A percentile compares a stretch with the other conserved stretches of the same genome.
Conservation (phyloP, 768 basidiomycete species). For the Phylloporus arenicola region DNA sequence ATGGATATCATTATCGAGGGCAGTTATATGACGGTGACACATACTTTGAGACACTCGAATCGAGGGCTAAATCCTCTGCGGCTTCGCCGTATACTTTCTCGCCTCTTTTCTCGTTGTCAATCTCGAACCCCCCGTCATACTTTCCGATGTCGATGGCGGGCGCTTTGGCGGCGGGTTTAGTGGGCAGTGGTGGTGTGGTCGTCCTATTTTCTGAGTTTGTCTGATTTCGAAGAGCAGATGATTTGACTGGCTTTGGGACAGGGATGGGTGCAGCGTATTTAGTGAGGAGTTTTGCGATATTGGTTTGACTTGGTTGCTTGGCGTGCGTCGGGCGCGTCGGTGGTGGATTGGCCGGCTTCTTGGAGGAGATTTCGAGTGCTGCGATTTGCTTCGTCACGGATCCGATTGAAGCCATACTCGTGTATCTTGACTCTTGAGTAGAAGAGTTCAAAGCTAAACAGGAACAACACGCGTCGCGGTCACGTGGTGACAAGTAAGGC, state of each 20-base stretch:
- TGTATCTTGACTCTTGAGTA: constrained; percentile 6
- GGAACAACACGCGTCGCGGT: constrained; percentile 20
- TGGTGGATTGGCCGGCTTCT: constrained; percentile 37
- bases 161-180: constrained; percentile 19
- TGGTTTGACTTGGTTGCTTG: constrained; percentile 56
- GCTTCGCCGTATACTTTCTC: constrained; percentile 71
- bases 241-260: constrained; percentile 26
- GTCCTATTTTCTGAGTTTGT: constrained; percentile 22
- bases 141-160: constrained; percentile 66
- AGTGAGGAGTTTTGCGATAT: constrained; percentile 65
- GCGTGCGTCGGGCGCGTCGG: constrained; percentile 31
- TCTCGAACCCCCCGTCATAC: constrained; percentile 97
- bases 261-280: constrained; percentile 69
- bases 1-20: neutral
- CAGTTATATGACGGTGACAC: constrained; percentile 16
- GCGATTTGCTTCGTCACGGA: constrained; percentile 63
- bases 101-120: constrained; percentile 78
- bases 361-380: constrained; percentile 57
- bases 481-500: constrained; percentile 11
- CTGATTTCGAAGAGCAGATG: constrained; percentile 43
- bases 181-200: constrained; percentile 22
- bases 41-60: constrained; percentile 70
- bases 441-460: neutral
- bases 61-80: constrained; percentile 75
- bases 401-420: constrained; percentile 40